These are phyloP conservation scores for Discostella stelligera DNA, from an alignment of 352 stramenopile species.

Conservation along the genomic window DNA sequence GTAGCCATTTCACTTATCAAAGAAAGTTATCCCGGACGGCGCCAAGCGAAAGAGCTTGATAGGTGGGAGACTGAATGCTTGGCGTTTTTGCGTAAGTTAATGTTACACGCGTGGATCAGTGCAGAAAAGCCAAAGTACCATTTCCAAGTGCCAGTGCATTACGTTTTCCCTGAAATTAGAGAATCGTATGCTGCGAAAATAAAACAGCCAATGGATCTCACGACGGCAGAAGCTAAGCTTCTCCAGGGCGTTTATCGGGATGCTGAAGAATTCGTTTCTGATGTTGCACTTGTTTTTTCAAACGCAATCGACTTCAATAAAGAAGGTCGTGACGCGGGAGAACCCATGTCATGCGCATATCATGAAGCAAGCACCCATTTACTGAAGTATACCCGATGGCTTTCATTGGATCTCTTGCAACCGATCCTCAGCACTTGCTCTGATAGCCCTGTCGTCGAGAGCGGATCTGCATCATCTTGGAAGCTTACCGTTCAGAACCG, in stretches of 20 bases:
- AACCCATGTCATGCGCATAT: slow-evolving; percentile 78
- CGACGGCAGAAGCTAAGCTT: slow-evolving; percentile 75
- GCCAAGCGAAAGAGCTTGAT: slow-evolving; percentile 66
- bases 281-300: slow-evolving; percentile 77
- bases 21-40: slow-evolving; percentile 65
- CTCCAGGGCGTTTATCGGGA: slow-evolving; percentile 62
- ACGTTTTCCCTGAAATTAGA: slow-evolving; percentile 74
- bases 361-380: slow-evolving; percentile 81
- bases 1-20: slow-evolving; percentile 81
- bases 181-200: slow-evolving; percentile 76
- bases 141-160: slow-evolving; percentile 75
- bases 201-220: slow-evolving; percentile 81
- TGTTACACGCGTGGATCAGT: slow-evolving; percentile 76
- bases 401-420: slow-evolving; percentile 73
- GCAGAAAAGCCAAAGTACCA: slow-evolving; percentile 72
- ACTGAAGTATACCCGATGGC: slow-evolving; percentile 73
- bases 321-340: slow-evolving; percentile 71
- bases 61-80: slow-evolving; percentile 71
- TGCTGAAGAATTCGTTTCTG: slow-evolving; percentile 71
- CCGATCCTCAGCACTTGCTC: slow-evolving; percentile 51
- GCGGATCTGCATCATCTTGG: slow-evolving; percentile 57
- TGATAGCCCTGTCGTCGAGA: slow-evolving; percentile 44
- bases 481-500: slow-evolving; percentile 66
- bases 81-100: slow-evolving; percentile 63
- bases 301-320: slow-evolving; percentile 80